Evolutionary conservation across 139 green algal species (phyloP), one percentile per base, ranked within the genome.

Genomic region (Coelastrella sp.): DNA sequence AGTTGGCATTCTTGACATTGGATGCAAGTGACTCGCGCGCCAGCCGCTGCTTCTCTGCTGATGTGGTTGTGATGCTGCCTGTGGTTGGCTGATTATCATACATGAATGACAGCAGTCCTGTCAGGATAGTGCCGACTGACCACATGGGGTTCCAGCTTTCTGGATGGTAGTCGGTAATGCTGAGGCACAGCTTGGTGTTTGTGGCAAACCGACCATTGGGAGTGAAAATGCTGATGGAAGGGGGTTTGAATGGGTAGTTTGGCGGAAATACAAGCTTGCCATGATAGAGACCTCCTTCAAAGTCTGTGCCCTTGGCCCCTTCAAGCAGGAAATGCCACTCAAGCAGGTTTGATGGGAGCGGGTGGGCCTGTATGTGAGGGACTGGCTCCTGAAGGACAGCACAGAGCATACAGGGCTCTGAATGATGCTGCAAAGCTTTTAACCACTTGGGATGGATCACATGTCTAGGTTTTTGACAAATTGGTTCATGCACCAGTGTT

Each of bases 291-390:
- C 96, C 96, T 8, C 92, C 94, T 19, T 92, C 83, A 85, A 93
- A 97, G 9, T 93, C 88, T 0, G 89, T 94, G 1, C 80, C 90
- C 48, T 88, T 51, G n/a, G 84, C 71, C 19, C 94, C 94, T 34
- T 95, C 91, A 34, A 96, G 82, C 4, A 96, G 90, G 71, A 91
- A 96, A 69, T 96, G 94, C 94, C 94, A 97, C 59, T 98, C 95
- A 13, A 98, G 89, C 0, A 98, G 59, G 79, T 97, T 98, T 72
- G 27, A 89, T 13, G 94, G 93, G 4, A 77, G 79, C 15, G 95
- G 95, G 81, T 95, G 92, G 8, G 95, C 94, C 2, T 84, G 90
- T 27, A 98, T 93, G 81, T 93, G 87, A 0, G 94, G 94, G 30
- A 94, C 89, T 3, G 95, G 95, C 21, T 98, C 94, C 94, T 97